phyloP scores from a whole-genome alignment of 495 filamentous ascomycete genomes.

The Viridothelium virens region DNA sequence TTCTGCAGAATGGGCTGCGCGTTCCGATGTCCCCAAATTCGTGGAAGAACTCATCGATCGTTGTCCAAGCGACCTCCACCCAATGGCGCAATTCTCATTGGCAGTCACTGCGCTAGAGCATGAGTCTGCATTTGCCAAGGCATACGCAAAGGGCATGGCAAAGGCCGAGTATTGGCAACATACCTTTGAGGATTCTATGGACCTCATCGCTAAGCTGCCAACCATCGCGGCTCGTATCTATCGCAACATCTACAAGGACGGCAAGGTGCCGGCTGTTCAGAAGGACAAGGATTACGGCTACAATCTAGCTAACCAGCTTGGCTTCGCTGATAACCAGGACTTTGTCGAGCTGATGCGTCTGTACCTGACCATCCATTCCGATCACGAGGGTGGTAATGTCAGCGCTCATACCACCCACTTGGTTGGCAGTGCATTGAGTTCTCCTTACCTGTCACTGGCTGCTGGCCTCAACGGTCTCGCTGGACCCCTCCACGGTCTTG shows the following conservation, averaged over 20 bases:
- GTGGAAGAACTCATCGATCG: slow-evolving; percentile 98
- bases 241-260: slow-evolving; percentile 99
- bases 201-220: slow-evolving; percentile 98
- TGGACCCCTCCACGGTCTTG: slow-evolving; percentile 95
- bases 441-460: slow-evolving; percentile 89
- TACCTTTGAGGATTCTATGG: slow-evolving; percentile 99
- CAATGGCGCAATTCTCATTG: slow-evolving; percentile 98
- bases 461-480: slow-evolving; percentile 96
- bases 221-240: slow-evolving; percentile 97
- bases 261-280: slow-evolving; percentile 90
- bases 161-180: slow-evolving; percentile 99
- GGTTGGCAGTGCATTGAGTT: slow-evolving; percentile 93
- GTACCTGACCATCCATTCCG: slow-evolving; percentile 98
- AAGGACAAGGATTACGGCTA: slow-evolving; percentile 97
- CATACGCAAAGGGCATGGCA: slow-evolving; percentile 95
- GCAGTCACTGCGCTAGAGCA: slow-evolving; percentile 97
- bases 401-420: slow-evolving; percentile 96
- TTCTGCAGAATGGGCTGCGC: slow-evolving; percentile 97
- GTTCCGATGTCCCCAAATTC: slow-evolving; percentile 91
- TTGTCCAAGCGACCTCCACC: slow-evolving; percentile 96
- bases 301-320: slow-evolving; percentile 99
- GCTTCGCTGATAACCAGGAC: slow-evolving; percentile 89
- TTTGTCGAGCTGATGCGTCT: slow-evolving; percentile 97
- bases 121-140: slow-evolving; percentile 93
- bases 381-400: slow-evolving; percentile 96